Evolutionary conservation across 345 rosid species (phyloP).

Genomic region (Aethionema arabicum): DNA sequence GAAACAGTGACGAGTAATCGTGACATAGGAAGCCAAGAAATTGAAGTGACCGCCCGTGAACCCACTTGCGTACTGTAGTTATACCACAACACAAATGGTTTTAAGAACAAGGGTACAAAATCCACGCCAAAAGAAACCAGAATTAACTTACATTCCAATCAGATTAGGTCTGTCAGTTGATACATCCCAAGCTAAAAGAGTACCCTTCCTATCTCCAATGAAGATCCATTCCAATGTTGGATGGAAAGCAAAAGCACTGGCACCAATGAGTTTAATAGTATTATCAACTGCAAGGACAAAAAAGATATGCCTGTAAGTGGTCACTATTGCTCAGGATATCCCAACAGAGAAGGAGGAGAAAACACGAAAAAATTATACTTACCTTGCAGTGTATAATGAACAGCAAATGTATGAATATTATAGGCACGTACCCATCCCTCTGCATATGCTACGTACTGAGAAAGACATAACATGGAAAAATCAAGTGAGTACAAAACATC

Average conservation of each 20-base stretch:
- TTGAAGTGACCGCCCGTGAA: conserved; percentile 85
- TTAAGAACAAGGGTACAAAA: neutral
- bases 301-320: conserved; percentile 8
- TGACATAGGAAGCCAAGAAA: conserved; percentile 84
- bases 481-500: neutral
- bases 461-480: conserved; percentile 28
- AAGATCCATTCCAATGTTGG: conserved; percentile 94
- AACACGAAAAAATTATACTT: conserved; percentile 38
- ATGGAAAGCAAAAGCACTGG: conserved; percentile 94
- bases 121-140: neutral
- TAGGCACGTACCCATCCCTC: conserved; percentile 97
- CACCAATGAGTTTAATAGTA: conserved; percentile 90
- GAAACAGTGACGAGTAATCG: conserved; percentile 81
- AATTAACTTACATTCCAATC: conserved; percentile 86
- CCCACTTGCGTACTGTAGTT: conserved; percentile 78
- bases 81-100: conserved; percentile 2
- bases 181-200: conserved; percentile 98
- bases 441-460: conserved; percentile 95
- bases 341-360: conserved; percentile 7
- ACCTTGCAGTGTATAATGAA: conserved; percentile 88
- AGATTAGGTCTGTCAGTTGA: conserved; percentile 93
- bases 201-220: conserved; percentile 97
- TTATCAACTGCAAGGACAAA: conserved; percentile 69
- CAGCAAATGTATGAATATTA: conserved; percentile 90
- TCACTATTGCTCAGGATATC: conserved; percentile 20